Percentiles rank a stretch among this genome's conserved stretches.
Conservation (phyloP, 352 stramenopile species). For the Blastocystis sp. region DNA sequence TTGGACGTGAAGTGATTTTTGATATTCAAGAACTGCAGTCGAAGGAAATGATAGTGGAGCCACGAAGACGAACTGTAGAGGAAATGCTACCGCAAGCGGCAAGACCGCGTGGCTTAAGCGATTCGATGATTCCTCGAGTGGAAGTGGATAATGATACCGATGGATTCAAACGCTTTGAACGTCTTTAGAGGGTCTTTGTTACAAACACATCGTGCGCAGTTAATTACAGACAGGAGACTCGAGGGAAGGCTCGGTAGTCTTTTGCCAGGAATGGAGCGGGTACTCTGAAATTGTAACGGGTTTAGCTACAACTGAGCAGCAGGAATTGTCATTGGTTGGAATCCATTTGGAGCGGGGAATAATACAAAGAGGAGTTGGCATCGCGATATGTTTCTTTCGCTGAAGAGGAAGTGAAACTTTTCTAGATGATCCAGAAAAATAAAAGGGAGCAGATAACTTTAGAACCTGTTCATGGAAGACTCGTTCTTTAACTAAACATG, state of each 20-base stretch:
- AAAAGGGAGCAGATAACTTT: no score
- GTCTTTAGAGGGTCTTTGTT: neutral
- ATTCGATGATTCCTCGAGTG: neutral
- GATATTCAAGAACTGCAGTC: neutral
- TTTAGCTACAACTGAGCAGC: neutral
- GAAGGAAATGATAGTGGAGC: neutral
- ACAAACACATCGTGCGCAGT: neutral
- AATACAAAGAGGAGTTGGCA: neutral
- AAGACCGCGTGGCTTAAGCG: conserved; percentile 35
- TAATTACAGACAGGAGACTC: neutral
- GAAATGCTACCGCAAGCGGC: neutral
- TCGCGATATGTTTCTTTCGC: neutral
- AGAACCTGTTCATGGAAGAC: neutral
- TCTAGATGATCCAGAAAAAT: neutral
- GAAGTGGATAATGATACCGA: neutral
- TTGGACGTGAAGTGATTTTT: conserved; percentile 55
- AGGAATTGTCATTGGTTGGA: neutral
- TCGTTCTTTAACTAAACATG: neutral
- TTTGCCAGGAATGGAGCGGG: neutral
- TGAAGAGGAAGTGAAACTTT: neutral
- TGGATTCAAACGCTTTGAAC: neutral
- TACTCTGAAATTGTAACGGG: neutral
- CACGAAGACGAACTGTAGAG: neutral
- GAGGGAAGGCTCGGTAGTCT: neutral
- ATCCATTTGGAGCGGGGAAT: neutral